Conservation (phyloP, 768 basidiomycete species). For the Mycena albidolilacea region DNA sequence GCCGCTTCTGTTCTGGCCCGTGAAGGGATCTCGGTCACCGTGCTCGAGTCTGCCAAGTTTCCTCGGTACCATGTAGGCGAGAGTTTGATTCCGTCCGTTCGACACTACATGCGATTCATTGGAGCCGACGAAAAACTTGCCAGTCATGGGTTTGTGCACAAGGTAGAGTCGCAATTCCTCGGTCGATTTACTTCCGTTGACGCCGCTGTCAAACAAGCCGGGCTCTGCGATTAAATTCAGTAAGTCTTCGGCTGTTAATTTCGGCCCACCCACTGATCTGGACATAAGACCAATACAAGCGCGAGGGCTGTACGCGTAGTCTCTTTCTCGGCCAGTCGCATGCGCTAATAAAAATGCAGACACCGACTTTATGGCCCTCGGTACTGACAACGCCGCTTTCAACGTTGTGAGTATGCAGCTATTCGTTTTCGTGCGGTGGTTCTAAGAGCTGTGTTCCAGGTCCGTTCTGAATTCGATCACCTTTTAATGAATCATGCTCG, state of each 20-base stretch:
- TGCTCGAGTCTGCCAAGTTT: constrained; percentile 70
- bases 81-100: constrained; percentile 72
- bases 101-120: constrained; percentile 73
- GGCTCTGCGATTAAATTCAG: constrained; percentile 76
- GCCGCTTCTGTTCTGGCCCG: constrained; percentile 69
- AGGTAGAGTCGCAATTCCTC: constrained; percentile 52
- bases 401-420: constrained; percentile 66
- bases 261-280: constrained; percentile 5
- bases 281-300: constrained; percentile 63
- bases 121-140: constrained; percentile 68
- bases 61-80: constrained; percentile 74
- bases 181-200: constrained; percentile 27
- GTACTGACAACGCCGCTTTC: constrained; percentile 70
- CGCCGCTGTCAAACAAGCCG: constrained; percentile 57
- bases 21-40: constrained; percentile 68
- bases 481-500: constrained; percentile 71
- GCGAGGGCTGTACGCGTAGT: constrained; percentile 69
- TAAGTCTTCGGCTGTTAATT: constrained; percentile 27
- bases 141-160: constrained; percentile 64
- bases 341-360: constrained; percentile 51
- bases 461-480: constrained; percentile 75
- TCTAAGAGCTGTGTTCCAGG: constrained; percentile 46
- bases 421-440: background rate
- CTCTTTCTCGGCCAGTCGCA: constrained; percentile 9
- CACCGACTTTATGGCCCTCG: constrained; percentile 72